Conservation (phyloP, 73 alveolate genomes). For the Symbiodinium natans region DNA sequence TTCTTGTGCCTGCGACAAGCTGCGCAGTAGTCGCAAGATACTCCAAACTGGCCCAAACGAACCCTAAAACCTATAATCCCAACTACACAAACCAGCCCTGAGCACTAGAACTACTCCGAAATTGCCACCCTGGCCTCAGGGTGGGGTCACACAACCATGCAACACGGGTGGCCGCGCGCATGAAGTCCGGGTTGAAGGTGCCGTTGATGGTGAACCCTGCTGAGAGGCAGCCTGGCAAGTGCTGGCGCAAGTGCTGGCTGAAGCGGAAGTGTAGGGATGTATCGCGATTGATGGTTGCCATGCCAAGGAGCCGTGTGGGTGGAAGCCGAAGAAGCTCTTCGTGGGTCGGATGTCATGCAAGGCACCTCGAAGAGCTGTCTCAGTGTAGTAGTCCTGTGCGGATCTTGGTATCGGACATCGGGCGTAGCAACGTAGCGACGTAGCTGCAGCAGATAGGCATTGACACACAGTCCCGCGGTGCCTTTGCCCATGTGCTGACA, state of each 20-base stretch:
- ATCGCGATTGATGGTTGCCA: too few species aligned
- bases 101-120: not conserved
- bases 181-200: constrained; percentile 88
- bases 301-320: constrained; percentile 57
- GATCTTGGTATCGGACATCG: not conserved
- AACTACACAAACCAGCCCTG: not conserved
- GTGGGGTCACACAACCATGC: constrained; percentile 51
- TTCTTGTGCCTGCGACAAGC: constrained; percentile 56
- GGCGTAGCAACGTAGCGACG: not conserved
- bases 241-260: too few species aligned
- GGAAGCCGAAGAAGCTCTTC: constrained; percentile 65
- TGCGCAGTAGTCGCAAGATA: not conserved
- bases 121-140: constrained; percentile 40
- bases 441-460: not conserved
- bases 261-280: too few species aligned
- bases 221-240: constrained; percentile 22
- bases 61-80: not conserved
- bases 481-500: constrained; percentile 62
- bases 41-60: not conserved
- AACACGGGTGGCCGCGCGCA: constrained; percentile 49
- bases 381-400: constrained; percentile 50
- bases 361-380: constrained; percentile 68
- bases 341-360: constrained; percentile 69
- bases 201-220: constrained; percentile 84
- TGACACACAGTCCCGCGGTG: too few species aligned